Percentiles rank a stretch among this genome's conserved stretches.
Conservation (phyloP, 495 filamentous ascomycete genomes). For the Talaromyces nanjingensis region DNA sequence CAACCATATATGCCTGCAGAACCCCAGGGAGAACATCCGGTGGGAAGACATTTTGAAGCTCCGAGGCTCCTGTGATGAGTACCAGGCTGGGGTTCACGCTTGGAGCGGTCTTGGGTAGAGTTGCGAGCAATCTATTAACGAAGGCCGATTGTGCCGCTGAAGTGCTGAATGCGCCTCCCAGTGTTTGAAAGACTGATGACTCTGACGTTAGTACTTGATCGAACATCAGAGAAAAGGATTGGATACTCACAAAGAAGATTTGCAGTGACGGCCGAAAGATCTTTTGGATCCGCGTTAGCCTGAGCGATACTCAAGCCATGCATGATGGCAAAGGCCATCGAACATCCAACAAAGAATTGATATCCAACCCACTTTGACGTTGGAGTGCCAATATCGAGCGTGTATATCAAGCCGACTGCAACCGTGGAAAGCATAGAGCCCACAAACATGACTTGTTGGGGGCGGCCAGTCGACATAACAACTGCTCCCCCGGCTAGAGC, state of each 20-base stretch:
- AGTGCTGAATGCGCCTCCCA: constrained; percentile 37
- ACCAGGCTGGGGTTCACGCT: constrained; percentile 28
- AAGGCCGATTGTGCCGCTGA: constrained; percentile 37
- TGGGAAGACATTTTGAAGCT: constrained; percentile 35
- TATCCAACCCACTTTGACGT: constrained; percentile 48
- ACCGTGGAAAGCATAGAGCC: constrained; percentile 24
- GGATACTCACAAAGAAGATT: neutral
- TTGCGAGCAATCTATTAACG: constrained; percentile 23
- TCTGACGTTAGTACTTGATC: too few species aligned
- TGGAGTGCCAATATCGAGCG: constrained; percentile 33
- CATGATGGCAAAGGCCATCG: constrained; percentile 18
- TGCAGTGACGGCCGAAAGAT: neutral
- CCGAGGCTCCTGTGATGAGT: constrained; percentile 37
- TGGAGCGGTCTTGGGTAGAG: constrained; percentile 19
- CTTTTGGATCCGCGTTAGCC: constrained; percentile 14
- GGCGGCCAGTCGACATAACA: constrained; percentile 23
- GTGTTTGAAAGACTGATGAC: constrained; percentile 27
- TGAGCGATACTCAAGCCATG: neutral
- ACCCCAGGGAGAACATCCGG: constrained; percentile 39
- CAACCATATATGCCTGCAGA: constrained; percentile 47
- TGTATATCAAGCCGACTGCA: constrained; percentile 44
- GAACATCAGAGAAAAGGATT: neutral
- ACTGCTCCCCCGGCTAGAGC: constrained; percentile 26
- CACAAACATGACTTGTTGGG: constrained; percentile 28
- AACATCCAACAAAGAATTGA: constrained; percentile 46